Conservation (phyloP, 805 yeast genomes). For the Wickerhamiella cacticola region DNA sequence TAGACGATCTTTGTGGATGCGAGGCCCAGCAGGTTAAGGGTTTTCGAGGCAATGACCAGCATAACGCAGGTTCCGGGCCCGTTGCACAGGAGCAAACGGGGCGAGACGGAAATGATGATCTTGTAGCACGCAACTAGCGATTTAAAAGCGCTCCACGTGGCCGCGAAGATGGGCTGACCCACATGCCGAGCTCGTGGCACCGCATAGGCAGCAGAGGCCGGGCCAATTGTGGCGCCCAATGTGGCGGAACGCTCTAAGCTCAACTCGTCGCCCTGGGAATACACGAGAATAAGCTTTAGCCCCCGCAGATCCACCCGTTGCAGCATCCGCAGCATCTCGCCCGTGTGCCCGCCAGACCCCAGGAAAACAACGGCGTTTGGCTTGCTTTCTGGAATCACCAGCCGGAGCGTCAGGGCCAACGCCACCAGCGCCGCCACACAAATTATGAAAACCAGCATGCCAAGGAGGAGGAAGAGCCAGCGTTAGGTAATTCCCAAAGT, state of each 20-base stretch:
- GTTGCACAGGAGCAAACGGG: constrained; percentile 41
- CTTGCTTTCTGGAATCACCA: neutral
- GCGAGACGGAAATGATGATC: constrained; percentile 29
- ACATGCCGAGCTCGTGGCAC: constrained; percentile 28
- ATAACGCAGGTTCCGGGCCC: constrained; percentile 82
- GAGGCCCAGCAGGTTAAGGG: constrained; percentile 16
- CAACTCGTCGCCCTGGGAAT: constrained; percentile 41
- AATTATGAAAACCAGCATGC: neutral
- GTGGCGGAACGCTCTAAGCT: constrained; percentile 31
- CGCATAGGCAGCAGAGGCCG: neutral
- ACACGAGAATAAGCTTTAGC: constrained; percentile 28
- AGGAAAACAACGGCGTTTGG: constrained; percentile 40
- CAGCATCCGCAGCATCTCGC: constrained; percentile 77
- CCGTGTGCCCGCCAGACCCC: constrained; percentile 96
- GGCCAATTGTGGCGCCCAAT: constrained; percentile 6
- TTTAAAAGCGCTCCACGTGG: constrained; percentile 35
- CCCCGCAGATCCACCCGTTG: constrained; percentile 26
- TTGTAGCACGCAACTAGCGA: constrained; percentile 29
- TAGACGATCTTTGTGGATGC: constrained; percentile 49
- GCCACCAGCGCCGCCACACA: constrained; percentile 6
- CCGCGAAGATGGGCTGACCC: constrained; percentile 41
- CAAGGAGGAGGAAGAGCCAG: neutral
- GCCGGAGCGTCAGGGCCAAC: neutral
- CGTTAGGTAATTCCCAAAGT: neutral
- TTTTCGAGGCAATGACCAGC: constrained; percentile 31